Evolutionary conservation across 2,329 filamentous ascomycete species (phyloP), one percentile per base, ranked within the genome.

Genomic region (Diaporthe nobilis): DNA sequence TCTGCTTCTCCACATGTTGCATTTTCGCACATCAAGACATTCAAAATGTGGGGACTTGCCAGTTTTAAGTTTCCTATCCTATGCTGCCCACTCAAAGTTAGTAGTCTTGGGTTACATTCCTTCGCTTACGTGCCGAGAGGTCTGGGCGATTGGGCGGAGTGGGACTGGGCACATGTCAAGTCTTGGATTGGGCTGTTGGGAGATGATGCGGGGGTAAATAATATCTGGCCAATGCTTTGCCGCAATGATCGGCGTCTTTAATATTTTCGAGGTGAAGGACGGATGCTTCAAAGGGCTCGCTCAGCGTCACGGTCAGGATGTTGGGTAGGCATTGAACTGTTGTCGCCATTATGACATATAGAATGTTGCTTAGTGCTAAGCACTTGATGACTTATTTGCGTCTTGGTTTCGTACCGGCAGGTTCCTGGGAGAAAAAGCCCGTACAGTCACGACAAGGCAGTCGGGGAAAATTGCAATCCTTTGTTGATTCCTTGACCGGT

Each of bases 81-180:
- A 49, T 17, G 8, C 22, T 53, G 13, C 12, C 31, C 34, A 68
- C 22, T 68, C 49, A 28, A 8, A 10, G 8, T 68, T 39, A 34
- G 31, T 53, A 13, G 31, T 42, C 47, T 68, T 53, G 65, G 31
- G 47, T 68, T 53, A 39, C 65, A 68, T 68, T 51, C 44, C 28
- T 51, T 37, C 44, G 63, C 44, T 53, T 68, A 53, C 31, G 4
- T 22, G 31, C 47, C 47, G 49, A 68, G 22, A 39, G 13, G 63
- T 37, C 47, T 39, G 31, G 34, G 65, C 65, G 31, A 28, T 53
- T 20, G 22, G 13, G 34, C 22, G 22, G 47, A 10, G 31, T 20
- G 47, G 47, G 31, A 53, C 47, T 51, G 65, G 65, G 44, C 61
- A 49, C 15, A 67, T n/a, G 28, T 25, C n/a, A 13, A n/a, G 28